Base-by-base conservation (phyloP, 164 flowering plant genomes). In the Dillenia suffruticosa region DNA sequence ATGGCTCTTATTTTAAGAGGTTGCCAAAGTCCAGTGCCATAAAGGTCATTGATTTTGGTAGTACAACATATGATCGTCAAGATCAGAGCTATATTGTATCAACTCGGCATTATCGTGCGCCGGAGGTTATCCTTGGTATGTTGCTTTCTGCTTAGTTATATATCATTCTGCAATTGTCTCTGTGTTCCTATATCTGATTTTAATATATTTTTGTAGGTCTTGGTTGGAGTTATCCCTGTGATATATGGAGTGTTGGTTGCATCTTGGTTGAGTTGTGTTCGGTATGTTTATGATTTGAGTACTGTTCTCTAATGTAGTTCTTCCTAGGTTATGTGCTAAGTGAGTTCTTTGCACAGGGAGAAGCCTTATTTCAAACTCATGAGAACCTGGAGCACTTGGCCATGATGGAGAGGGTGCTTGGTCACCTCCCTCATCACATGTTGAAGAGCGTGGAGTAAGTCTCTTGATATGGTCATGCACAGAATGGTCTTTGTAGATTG, bases 191-290 rank as follows among this genome's bases (percentile, higher is more conserved):
- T 11, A 2, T 16, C 17, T 9, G 10, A 8, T 9, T 57, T 5
- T 4, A 32, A 32, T 32, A 32, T 4, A 32, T 4, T 15, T 46
- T 56, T 1, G 43, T 50, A 87, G 92, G 92, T 2, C 79, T 75
- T 50, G 92, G 90, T 19, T 87, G 92, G 92, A 83, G 77, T 58
- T 83, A 75, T 46, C 88, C 93, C 11, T 87, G 93, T 73, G 93
- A 87, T 62, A 51, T 87, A 19, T 87, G 93, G 93, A 86, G 92
- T 56, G 77, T 84, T 55, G 92, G 87, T 15, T 86, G 92, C 61
- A 84, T 86, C 46, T 55, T 87, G 51, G 87, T 87, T 46, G 93
- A 87, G 49, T 63, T 87, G 13, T 87, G 90, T 76, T 72, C 92
- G 61, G 89, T 86, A 81, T 13, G 85, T 64, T 11, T 44, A 2